These are phyloP conservation scores for Fraxinus cuspidata DNA, from an alignment of 257 asterid species.

Conservation along the genomic window DNA sequence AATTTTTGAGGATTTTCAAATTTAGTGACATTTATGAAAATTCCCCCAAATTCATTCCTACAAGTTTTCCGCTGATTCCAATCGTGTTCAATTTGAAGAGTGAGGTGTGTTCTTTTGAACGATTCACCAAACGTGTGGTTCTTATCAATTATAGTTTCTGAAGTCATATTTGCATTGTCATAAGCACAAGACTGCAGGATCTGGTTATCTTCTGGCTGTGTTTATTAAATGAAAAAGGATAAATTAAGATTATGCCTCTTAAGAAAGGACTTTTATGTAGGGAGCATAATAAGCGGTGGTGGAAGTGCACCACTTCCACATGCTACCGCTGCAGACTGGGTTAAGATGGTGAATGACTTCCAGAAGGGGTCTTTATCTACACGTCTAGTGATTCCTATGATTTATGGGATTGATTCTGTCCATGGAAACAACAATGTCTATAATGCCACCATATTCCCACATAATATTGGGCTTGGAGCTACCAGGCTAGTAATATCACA, in stretches of 20 bases:
- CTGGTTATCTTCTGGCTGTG: constrained; percentile 10
- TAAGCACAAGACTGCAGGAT: neutral
- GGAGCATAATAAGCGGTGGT: constrained; percentile 85
- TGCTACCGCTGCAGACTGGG: constrained; percentile 82
- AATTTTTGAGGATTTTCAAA: too few species aligned
- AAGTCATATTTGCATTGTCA: neutral
- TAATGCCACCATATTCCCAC: constrained; percentile 90
- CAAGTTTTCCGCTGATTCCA: neutral
- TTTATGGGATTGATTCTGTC: constrained; percentile 85
- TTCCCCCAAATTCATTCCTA: too few species aligned
- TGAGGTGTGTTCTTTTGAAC: neutral
- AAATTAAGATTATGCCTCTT: neutral
- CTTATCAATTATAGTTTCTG: neutral
- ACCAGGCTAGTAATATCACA: constrained; percentile 51
- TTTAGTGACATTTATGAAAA: too few species aligned
- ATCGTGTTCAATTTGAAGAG: too few species aligned
- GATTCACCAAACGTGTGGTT: neutral
- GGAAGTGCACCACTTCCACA: constrained; percentile 77
- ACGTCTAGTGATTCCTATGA: constrained; percentile 85
- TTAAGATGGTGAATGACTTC: constrained; percentile 68
- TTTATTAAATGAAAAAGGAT: neutral
- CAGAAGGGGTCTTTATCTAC: constrained; percentile 78
- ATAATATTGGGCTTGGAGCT: constrained; percentile 89
- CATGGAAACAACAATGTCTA: constrained; percentile 83
- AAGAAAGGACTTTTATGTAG: constrained; percentile 58